Evolutionary conservation across 768 basidiomycete genomes (phyloP).

Genomic region (Rossbeevera mucosa): DNA sequence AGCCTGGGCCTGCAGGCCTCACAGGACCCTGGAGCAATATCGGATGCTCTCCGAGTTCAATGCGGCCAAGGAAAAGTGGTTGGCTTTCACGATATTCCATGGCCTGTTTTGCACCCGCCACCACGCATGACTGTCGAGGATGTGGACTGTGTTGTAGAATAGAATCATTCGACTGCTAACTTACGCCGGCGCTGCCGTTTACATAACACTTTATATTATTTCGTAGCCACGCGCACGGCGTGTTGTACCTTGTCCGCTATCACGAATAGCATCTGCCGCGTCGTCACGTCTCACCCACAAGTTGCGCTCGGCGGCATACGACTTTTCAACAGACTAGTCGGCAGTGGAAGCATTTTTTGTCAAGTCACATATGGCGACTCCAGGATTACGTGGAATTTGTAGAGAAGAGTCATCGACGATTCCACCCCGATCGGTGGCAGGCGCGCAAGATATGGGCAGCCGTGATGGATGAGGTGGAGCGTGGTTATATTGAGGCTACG

Average conservation of each 20-base stretch:
- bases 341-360: constrained; percentile 72
- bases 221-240: too few species aligned
- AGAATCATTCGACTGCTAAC: too few species aligned
- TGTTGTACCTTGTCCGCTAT: too few species aligned
- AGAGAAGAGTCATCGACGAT: constrained; percentile 66
- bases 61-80: constrained; percentile 49
- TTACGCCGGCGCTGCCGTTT: too few species aligned
- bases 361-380: constrained; percentile 44
- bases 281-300: too few species aligned
- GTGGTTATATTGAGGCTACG: constrained; percentile 64
- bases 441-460: constrained; percentile 58
- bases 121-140: constrained; percentile 53
- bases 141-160: too few species aligned
- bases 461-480: constrained; percentile 53
- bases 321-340: too few species aligned
- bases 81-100: constrained; percentile 62
- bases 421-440: constrained; percentile 80
- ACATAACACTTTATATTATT: too few species aligned
- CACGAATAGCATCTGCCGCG: too few species aligned
- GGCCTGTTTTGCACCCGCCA: constrained; percentile 66
- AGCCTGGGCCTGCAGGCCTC: constrained; percentile 58
- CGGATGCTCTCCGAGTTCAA: constrained; percentile 62
- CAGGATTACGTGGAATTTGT: constrained; percentile 65
- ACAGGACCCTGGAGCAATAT: constrained; percentile 70
- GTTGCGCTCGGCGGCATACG: too few species aligned